phyloP scores from a whole-genome alignment of 176 grass and related monocot species.

The Bromus sterilis region DNA sequence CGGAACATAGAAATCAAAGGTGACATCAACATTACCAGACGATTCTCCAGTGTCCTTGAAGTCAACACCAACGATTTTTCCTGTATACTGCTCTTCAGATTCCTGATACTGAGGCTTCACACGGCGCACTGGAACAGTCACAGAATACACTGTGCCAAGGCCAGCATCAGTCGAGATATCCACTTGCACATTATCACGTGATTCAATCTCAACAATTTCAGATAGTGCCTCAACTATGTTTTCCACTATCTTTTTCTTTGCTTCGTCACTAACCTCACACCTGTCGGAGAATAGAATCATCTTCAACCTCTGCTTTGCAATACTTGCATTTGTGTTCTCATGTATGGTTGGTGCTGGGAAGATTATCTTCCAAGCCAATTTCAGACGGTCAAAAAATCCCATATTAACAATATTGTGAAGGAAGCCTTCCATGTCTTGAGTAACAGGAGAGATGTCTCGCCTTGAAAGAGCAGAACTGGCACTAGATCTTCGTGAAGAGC shows the following conservation, averaged over 20 bases:
- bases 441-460: conserved; percentile 39
- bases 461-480: conserved; percentile 24
- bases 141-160: conserved; percentile 81
- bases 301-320: conserved; percentile 90
- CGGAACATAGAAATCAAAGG: conserved; percentile 78
- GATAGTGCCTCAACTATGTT: conserved; percentile 61
- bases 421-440: conserved; percentile 60
- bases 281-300: conserved; percentile 96
- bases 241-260: conserved; percentile 90
- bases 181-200: conserved; percentile 82
- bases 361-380: conserved; percentile 79
- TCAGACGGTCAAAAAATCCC: conserved; percentile 67
- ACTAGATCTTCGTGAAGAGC: not conserved
- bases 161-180: conserved; percentile 79
- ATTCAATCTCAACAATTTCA: conserved; percentile 92
- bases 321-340: conserved; percentile 78
- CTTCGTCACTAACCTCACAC: conserved; percentile 85
- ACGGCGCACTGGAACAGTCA: conserved; percentile 68
- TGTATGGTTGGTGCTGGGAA: conserved; percentile 52
- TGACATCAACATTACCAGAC: conserved; percentile 74
- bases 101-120: conserved; percentile 92
- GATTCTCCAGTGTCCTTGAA: conserved; percentile 85
- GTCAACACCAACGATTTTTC: conserved; percentile 69
- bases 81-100: conserved; percentile 81
- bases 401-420: conserved; percentile 62